phyloP scores from a whole-genome alignment of 2,329 filamentous ascomycete species.

The Colletotrichum cuscutae region DNA sequence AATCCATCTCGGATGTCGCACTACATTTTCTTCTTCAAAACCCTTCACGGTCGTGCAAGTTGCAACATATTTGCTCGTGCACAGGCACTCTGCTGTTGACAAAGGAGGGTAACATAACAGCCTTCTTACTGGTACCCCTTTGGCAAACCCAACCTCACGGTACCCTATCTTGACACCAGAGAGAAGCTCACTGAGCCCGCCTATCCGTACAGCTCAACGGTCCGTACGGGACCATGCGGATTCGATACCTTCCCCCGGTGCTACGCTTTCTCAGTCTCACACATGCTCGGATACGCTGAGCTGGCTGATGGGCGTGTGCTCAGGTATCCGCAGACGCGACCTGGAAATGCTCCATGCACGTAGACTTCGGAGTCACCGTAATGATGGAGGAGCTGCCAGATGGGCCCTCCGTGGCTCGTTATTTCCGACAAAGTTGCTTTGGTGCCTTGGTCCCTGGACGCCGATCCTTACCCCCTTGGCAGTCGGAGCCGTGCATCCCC shows the following conservation, averaged over 20 bases:
- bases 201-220: neutral
- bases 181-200: slow-evolving; percentile 3
- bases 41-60: too few relatives aligned
- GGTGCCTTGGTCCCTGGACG: slow-evolving; percentile 12
- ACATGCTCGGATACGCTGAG: neutral
- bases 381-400: slow-evolving; percentile 31
- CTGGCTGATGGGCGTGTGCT: slow-evolving; percentile 14
- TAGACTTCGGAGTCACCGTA: slow-evolving; percentile 34
- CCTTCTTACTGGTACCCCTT: neutral
- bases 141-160: neutral
- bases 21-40: neutral
- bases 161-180: neutral
- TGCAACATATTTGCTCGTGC: neutral
- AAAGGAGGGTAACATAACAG: neutral
- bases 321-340: neutral
- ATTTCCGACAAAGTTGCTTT: slow-evolving; percentile 25
- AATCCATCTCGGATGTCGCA: slow-evolving; percentile 1
- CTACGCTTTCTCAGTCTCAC: neutral
- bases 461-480: slow-evolving; percentile 33
- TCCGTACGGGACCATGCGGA: neutral
- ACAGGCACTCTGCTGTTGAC: neutral
- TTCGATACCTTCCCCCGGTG: neutral
- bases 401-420: slow-evolving; percentile 26
- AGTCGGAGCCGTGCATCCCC: slow-evolving; percentile 5
- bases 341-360: neutral